These are phyloP conservation scores for Pseudopyrenochaeta lycopersici DNA, from an alignment of 2,329 filamentous ascomycete species.

Conservation along the genomic window DNA sequence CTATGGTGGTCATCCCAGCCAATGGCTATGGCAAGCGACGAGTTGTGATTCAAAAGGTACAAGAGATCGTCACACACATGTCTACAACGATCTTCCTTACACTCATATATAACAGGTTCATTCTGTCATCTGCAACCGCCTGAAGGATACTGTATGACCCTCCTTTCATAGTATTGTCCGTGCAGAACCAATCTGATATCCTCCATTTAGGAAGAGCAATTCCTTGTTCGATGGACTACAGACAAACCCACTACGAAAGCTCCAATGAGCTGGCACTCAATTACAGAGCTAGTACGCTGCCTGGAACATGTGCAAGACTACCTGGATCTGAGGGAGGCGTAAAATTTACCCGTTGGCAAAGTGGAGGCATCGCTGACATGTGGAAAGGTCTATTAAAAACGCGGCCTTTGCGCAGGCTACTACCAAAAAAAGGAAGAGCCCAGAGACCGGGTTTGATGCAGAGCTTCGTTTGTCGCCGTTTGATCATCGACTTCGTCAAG, in stretches of 20 bases:
- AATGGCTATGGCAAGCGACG: constrained; percentile 25
- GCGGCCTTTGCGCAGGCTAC: not conserved
- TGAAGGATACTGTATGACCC: constrained; percentile 31
- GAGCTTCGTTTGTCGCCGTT: constrained; percentile 35
- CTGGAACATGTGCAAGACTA: constrained; percentile 56
- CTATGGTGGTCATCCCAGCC: constrained; percentile 38
- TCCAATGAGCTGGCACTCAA: constrained; percentile 55
- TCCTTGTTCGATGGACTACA: constrained; percentile 52
- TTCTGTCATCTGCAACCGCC: constrained; percentile 36
- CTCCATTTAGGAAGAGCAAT: constrained; percentile 51
- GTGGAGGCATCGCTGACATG: constrained; percentile 5
- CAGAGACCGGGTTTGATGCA: constrained; percentile 17
- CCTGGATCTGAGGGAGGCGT: constrained; percentile 43
- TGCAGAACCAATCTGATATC: constrained; percentile 30
- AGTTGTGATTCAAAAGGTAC: constrained; percentile 36
- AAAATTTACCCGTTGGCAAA: constrained; percentile 1
- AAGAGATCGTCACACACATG: constrained; percentile 3
- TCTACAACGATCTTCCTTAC: not conserved
- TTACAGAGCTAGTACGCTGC: constrained; percentile 51
- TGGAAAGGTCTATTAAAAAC: constrained; percentile 15
- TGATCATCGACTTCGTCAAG: constrained; percentile 16
- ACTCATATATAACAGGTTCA: constrained; percentile 7
- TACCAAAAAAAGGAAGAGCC: constrained; percentile 38
- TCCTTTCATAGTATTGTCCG: constrained; percentile 11
- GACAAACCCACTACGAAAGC: constrained; percentile 16